Evolutionary conservation across 495 filamentous ascomycete species (phyloP).

Genomic region (Penicillium salamii): DNA sequence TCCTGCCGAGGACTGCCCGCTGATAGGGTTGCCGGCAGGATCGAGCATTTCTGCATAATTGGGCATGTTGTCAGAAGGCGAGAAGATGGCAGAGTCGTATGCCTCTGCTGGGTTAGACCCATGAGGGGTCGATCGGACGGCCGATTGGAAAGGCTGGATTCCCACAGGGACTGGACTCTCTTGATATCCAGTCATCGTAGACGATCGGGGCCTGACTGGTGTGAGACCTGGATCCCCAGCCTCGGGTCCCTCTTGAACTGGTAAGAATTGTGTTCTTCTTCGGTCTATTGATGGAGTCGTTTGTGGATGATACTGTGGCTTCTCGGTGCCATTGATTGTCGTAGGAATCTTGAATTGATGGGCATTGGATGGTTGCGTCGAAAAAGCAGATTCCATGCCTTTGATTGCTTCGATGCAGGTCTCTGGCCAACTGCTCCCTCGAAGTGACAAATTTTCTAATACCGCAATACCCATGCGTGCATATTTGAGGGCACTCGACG

Average conservation of each 20-base stretch:
- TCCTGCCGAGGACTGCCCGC: conserved; percentile 15
- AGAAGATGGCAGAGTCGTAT: conserved; percentile 7
- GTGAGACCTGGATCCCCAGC: not conserved
- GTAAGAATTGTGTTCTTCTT: not conserved
- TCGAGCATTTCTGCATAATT: conserved; percentile 1
- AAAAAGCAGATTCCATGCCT: conserved; percentile 34
- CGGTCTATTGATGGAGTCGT: not conserved
- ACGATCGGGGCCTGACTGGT: not conserved
- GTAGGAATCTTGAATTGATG: not conserved
- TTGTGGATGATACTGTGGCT: not conserved
- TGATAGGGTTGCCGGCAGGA: not conserved
- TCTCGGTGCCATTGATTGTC: not conserved
- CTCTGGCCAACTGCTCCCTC: conserved; percentile 40
- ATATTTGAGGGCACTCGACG: conserved; percentile 31
- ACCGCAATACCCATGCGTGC: conserved; percentile 31
- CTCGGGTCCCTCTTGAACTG: not conserved
- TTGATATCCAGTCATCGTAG: not conserved
- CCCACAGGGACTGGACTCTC: not conserved
- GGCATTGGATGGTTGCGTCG: conserved; percentile 8
- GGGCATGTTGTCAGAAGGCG: conserved; percentile 1
- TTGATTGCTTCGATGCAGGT: conserved; percentile 42
- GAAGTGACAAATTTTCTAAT: conserved; percentile 32
- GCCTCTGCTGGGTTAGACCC: not conserved
- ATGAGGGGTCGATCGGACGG: not conserved
- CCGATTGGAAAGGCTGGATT: not conserved